These are phyloP conservation scores for Suillus sp. DNA, from an alignment of 768 basidiomycete species.

Conservation along the genomic window DNA sequence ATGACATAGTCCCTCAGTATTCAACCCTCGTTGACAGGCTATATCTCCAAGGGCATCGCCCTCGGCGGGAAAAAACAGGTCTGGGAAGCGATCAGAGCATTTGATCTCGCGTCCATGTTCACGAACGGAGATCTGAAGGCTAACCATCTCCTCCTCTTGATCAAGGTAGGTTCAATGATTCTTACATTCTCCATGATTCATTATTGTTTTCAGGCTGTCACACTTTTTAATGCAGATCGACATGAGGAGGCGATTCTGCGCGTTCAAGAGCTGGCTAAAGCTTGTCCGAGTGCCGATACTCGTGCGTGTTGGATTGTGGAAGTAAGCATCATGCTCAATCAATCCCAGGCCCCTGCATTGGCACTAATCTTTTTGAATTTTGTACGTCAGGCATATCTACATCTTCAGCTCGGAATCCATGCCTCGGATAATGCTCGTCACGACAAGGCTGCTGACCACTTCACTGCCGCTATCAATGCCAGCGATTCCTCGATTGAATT, in stretches of 20 bases:
- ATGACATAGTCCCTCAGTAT: neutral
- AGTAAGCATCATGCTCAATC: neutral
- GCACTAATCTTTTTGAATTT: neutral
- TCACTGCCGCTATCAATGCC: neutral
- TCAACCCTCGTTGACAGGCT: neutral
- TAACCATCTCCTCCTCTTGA: neutral
- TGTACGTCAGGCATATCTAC: neutral
- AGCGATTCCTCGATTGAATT: neutral
- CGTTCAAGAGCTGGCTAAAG: neutral
- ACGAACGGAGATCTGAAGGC: neutral
- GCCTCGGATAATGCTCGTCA: neutral
- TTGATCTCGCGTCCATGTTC: neutral
- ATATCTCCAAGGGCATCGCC: neutral
- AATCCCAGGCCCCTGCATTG: neutral
- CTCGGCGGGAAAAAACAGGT: neutral
- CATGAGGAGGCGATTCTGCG: neutral
- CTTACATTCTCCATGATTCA: neutral
- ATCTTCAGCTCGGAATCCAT: neutral
- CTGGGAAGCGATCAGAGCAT: neutral
- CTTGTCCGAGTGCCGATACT: neutral
- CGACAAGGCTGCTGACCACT: neutral
- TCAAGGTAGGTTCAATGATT: neutral
- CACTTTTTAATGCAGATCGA: neutral
- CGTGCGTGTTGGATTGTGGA: neutral
- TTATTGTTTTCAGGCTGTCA: neutral